Evolutionary conservation across 2,329 filamentous ascomycete species (phyloP).

Genomic region (Epichloe sylvatica): DNA sequence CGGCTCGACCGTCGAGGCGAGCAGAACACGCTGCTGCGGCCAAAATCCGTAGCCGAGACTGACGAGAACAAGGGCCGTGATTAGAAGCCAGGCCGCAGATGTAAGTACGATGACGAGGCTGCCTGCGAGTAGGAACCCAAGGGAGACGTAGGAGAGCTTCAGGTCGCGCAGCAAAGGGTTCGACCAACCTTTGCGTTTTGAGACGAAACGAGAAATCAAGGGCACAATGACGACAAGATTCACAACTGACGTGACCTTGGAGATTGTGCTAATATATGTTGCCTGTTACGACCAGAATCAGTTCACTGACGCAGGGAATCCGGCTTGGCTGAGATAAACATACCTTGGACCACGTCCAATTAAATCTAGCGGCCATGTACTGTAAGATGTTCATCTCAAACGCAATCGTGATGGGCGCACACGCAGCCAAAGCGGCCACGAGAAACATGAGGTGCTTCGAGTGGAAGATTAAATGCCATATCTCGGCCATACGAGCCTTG

Average conservation of each 20-base stretch:
- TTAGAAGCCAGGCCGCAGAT: neutral
- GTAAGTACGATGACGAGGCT: neutral
- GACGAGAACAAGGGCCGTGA: neutral
- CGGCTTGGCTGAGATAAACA: neutral
- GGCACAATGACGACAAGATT: neutral
- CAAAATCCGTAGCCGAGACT: neutral
- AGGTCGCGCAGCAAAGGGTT: neutral
- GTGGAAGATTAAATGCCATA: neutral
- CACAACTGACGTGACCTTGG: neutral
- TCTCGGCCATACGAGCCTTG: neutral
- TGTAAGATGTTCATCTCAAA: neutral
- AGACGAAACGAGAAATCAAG: neutral
- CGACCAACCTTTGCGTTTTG: neutral
- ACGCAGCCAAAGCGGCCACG: neutral
- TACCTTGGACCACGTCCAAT: neutral
- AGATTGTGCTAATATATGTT: neutral
- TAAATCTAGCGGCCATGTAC: neutral
- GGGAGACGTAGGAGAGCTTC: neutral
- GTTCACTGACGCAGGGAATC: neutral
- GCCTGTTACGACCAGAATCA: neutral
- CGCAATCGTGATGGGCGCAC: neutral
- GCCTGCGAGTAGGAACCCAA: neutral
- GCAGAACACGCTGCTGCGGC: neutral
- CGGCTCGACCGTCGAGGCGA: neutral
- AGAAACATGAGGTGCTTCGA: neutral